A percentile compares a stretch with the other conserved stretches of the same genome.
phyloP scores from a whole-genome alignment of 2,329 filamentous ascomycete genomes.

The Microsporum canis region DNA sequence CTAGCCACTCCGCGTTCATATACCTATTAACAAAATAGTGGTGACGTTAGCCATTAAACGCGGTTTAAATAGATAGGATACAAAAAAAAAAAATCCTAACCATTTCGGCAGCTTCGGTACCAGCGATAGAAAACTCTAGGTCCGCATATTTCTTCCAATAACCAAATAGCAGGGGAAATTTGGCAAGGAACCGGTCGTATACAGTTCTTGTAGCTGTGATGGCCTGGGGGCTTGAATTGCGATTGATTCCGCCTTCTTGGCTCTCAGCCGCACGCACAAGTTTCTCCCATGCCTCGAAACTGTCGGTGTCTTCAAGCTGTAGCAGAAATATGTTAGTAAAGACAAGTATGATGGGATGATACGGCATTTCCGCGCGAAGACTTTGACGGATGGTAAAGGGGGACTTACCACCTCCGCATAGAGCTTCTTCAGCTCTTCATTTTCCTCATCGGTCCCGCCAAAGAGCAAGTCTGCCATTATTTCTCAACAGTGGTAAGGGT shows the following conservation, averaged over 20 bases:
- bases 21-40: conserved; percentile 45
- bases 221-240: conserved; percentile 90
- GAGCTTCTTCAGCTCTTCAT: conserved; percentile 67
- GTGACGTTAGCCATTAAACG: background rate
- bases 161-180: conserved; percentile 90
- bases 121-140: conserved; percentile 90
- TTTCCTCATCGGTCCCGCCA: conserved; percentile 68
- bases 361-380: background rate
- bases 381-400: background rate
- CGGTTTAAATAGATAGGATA: background rate
- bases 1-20: conserved; percentile 92
- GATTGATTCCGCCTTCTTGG: conserved; percentile 85
- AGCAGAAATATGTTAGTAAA: conserved; percentile 5
- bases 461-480: conserved; percentile 63
- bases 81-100: conserved; percentile 37
- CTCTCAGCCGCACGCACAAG: conserved; percentile 70
- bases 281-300: conserved; percentile 91
- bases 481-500: background rate
- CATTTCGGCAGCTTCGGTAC: conserved; percentile 95
- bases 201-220: conserved; percentile 76
- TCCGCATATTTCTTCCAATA: conserved; percentile 99
- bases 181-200: conserved; percentile 86
- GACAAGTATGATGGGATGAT: background rate
- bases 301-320: conserved; percentile 63
- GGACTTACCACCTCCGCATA: conserved; percentile 61